These are phyloP conservation scores for Endoconidiophora polonica DNA, from an alignment of 2,329 filamentous ascomycete genomes.

Conservation along the genomic window DNA sequence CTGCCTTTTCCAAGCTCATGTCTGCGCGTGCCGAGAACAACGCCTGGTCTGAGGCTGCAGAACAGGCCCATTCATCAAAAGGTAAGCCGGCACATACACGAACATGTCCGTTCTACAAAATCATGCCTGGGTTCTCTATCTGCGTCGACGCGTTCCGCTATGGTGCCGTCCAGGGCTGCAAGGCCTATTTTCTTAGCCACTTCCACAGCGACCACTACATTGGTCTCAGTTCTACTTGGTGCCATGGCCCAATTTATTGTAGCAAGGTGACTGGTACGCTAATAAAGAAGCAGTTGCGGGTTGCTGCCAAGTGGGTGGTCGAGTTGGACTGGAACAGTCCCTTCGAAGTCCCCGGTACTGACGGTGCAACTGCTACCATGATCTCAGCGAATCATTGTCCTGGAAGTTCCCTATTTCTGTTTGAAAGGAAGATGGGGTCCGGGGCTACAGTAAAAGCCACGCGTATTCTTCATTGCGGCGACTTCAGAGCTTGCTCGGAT, in stretches of 20 bases:
- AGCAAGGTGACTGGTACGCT: constrained; percentile 84
- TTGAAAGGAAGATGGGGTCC: constrained; percentile 58
- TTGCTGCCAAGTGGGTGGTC: constrained; percentile 72
- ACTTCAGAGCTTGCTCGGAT: constrained; percentile 77
- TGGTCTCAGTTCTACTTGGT: constrained; percentile 75
- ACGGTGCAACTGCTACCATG: constrained; percentile 80
- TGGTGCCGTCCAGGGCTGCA: constrained; percentile 78
- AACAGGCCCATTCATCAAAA: constrained; percentile 57
- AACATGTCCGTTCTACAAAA: constrained; percentile 97
- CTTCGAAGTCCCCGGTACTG: constrained; percentile 63
- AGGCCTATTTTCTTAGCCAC: constrained; percentile 91
- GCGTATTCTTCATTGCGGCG: constrained; percentile 83
- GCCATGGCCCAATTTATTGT: constrained; percentile 89
- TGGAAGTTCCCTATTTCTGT: constrained; percentile 83
- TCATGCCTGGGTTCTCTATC: constrained; percentile 80
- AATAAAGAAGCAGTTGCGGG: constrained; percentile 69
- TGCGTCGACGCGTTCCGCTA: constrained; percentile 95
- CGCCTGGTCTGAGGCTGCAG: constrained; percentile 78
- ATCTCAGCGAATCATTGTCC: constrained; percentile 94
- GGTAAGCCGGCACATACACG: constrained; percentile 77
- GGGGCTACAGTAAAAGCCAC: constrained; percentile 46
- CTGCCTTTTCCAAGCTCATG: constrained; percentile 89
- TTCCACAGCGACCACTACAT: constrained; percentile 98
- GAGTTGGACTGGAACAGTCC: constrained; percentile 71
- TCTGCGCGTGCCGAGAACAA: constrained; percentile 75